Base-by-base conservation (phyloP, 306 rosid species). In the Dicorynia guianensis region DNA sequence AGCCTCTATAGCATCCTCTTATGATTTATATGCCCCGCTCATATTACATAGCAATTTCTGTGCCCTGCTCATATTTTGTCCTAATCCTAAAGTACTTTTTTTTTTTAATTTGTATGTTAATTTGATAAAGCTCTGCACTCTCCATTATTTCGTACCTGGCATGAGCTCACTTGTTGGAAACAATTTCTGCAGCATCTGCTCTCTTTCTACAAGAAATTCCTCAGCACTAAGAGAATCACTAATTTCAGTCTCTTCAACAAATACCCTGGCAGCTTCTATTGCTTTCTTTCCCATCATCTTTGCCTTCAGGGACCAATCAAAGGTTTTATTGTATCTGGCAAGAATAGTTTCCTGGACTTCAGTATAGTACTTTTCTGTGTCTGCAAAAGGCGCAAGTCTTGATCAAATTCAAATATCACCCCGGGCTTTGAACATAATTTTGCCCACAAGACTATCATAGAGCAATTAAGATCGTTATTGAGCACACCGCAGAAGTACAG, bases 281-380 rank as follows among this genome's bases (percentile, higher is more conserved):
- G 97, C 97, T 89, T 92, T 90, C 87, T 33, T 90, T 67, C 99
- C 99, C 97, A 92, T 89, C 96, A 95, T 92, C 74, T 87, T 92
- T 20, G 98, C 89, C 83, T 92, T 95, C 4, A 95, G 86, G 50
- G 85, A 56, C 99, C 96, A 95, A 76, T 95, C 99, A 83, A 95
- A 92, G 47, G 96, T 86, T 79, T 90, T 90, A 60, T 90, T 86
- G 54, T 75, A 95, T 72, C 99, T 87, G 43, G 92, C 85, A 34
- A 95, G 97, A 50, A 92, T 89, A 74, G 77, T 80, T 73, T 88
- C 96, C 83, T 90, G 96, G 66, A 92, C 97, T 86, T 90, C 87
- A 36, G 97, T 87, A 74, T 92, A 95, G 72, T 87, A 95, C 70
- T 84, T 87, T 87, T 95, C 97, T 3, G 97, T 95, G 73, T 95